Base-by-base conservation (phyloP, 768 basidiomycete genomes). In the Rhodotorula graminis region DNA sequence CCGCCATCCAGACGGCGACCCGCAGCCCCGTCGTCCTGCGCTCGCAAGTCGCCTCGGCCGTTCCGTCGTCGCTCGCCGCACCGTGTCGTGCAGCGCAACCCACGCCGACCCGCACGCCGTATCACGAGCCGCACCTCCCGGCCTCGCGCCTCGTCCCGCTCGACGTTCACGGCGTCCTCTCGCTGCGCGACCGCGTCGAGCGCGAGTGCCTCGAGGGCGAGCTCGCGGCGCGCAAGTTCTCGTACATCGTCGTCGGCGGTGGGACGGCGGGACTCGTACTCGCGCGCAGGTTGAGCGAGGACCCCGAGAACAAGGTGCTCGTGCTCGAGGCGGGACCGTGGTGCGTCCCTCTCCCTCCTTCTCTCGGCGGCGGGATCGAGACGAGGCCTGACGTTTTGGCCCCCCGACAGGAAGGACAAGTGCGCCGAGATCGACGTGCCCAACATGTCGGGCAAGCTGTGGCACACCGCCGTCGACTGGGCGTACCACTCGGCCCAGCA, bases 261-360 rank as follows among this genome's bases (percentile, higher is more conserved):
- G 69, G 66, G 1, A 80, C 79, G 3, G 78, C 78, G 25, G 79
- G 79, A 10, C 72, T 80, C 27, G 76, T 76, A 0, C 64, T 80
- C 18, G 79, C 79, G 16, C 70, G 70, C 21, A 66, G 79, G 15
- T 61, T 77, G 11, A 47, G 71, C n/a, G 78, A 77, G 64, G 69
- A 77, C 19, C 37, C 69, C 16, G 42, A 37, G 27, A 72, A 66
- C 37, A 61, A 55, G 31, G 77, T 80, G 14, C 71, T 71, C 19
- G 77, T 80, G 33, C 50, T 80, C 52, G 79, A 80, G 67, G 79
- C 78, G 3, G 79, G 79, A 6, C 64, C 71, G 37, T 31, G 55
- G 56, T 49, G 44, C 47, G 55, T 47, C 16, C 42, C 44, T 31
- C 37, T 21, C 40, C 29, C n/a, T 61, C 21, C 2, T 23, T 27